Percentiles rank a stretch among this genome's conserved stretches.
Evolutionary conservation across 23 red algal genomes (phyloP).

Genomic region (Gracilariopsis chorda): DNA sequence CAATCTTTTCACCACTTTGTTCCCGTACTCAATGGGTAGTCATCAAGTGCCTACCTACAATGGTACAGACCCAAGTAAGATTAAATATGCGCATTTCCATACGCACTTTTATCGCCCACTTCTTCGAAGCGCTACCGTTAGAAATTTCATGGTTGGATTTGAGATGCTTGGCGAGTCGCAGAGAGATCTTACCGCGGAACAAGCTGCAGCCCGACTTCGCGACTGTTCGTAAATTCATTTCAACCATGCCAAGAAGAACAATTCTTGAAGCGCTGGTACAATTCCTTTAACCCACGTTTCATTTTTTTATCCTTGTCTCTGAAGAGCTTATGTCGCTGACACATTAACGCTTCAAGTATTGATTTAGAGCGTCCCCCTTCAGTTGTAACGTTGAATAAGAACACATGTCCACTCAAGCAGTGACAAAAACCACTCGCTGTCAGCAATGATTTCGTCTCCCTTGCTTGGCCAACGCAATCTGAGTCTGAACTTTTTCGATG

Average conservation of each 20-base stretch:
- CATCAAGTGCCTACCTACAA: constrained; percentile 65
- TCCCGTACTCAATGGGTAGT: constrained; percentile 88
- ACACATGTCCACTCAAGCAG: no score
- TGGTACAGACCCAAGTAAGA: background rate
- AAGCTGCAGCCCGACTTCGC: constrained; percentile 64
- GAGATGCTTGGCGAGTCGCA: constrained; percentile 82
- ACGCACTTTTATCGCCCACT: constrained; percentile 87
- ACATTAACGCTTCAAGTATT: no score
- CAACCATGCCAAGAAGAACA: no score
- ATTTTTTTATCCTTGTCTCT: no score
- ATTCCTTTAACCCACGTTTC: no score
- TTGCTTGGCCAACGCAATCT: no score
- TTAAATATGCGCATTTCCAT: constrained; percentile 58
- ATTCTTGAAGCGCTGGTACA: no score
- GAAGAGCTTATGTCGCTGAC: no score
- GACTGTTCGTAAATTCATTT: constrained; percentile 64
- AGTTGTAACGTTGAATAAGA: no score
- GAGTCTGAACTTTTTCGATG: background rate
- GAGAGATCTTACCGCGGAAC: constrained; percentile 83
- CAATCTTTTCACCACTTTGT: constrained; percentile 76
- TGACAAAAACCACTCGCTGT: no score
- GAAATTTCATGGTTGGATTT: constrained; percentile 93
- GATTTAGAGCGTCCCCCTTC: no score
- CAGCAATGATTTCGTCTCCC: no score
- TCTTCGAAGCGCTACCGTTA: constrained; percentile 74